Evolutionary conservation across 176 grass and related monocot genomes (phyloP).

Genomic region (Pontederia paniculata): DNA sequence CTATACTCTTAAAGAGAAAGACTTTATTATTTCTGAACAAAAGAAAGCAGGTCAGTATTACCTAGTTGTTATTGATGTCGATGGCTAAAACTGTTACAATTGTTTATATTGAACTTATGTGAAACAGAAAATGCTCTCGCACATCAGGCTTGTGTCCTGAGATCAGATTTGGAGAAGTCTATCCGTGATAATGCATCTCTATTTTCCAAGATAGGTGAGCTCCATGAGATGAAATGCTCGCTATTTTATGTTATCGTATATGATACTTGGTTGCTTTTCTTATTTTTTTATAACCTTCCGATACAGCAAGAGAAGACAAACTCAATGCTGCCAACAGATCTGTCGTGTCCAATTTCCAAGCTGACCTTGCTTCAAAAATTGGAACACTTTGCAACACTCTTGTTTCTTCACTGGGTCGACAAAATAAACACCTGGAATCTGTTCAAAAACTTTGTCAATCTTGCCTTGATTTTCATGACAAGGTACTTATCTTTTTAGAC

Average conservation of each 20-base stretch:
- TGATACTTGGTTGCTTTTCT: background rate
- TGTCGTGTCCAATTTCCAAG: slow-evolving; percentile 65
- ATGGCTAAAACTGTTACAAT: background rate
- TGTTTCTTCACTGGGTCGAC: slow-evolving; percentile 47
- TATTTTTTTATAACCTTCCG: background rate
- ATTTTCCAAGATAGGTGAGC: slow-evolving; percentile 71
- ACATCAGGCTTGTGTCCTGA: slow-evolving; percentile 82
- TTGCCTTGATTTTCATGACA: slow-evolving; percentile 81
- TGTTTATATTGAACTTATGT: background rate
- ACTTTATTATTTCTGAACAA: slow-evolving; percentile 86
- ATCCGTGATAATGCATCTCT: slow-evolving; percentile 65
- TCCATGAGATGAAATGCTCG: background rate
- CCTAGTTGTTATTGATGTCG: background rate
- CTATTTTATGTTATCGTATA: background rate
- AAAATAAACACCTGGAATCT: slow-evolving; percentile 65
- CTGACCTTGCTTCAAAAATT: slow-evolving; percentile 58
- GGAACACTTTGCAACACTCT: slow-evolving; percentile 64
- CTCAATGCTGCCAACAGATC: slow-evolving; percentile 62
- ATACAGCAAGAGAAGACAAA: slow-evolving; percentile 66
- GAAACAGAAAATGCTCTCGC: slow-evolving; percentile 84
- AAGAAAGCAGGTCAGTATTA: slow-evolving; percentile 66
- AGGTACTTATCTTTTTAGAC: slow-evolving; percentile 31
- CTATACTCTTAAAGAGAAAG: slow-evolving; percentile 77
- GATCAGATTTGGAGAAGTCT: slow-evolving; percentile 83
- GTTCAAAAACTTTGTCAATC: slow-evolving; percentile 71